Percentiles rank a stretch among this genome's conserved stretches.
Conservation (phyloP, 441 rosid genomes). For the Gossypium schwendimanii region DNA sequence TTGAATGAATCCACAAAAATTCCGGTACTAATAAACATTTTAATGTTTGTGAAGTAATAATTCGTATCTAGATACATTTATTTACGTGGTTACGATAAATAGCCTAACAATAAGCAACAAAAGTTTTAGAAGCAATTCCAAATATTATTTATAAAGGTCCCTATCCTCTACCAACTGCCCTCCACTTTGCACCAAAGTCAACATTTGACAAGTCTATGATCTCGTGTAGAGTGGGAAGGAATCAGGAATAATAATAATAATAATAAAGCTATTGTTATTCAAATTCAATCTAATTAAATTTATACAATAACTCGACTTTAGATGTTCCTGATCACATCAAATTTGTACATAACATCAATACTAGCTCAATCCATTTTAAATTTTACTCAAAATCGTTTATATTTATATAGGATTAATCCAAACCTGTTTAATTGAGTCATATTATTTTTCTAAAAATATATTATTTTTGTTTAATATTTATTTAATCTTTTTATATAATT, state of each 20-base stretch:
- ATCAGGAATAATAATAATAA: too few relatives aligned
- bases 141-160: background rate
- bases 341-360: too few relatives aligned
- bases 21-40: too few relatives aligned
- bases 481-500: too few relatives aligned
- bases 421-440: too few relatives aligned
- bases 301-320: too few relatives aligned
- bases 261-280: background rate
- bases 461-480: too few relatives aligned
- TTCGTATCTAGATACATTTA: background rate
- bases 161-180: background rate
- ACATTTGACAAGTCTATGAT: background rate
- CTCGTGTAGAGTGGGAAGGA: background rate
- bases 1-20: background rate
- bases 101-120: background rate
- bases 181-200: background rate
- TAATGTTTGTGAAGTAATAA: background rate
- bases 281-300: background rate
- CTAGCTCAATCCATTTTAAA: too few relatives aligned
- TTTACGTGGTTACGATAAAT: background rate
- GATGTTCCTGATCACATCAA: too few relatives aligned
- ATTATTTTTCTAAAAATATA: too few relatives aligned
- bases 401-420: too few relatives aligned
- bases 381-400: too few relatives aligned
- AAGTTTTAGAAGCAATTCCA: background rate